Evolutionary conservation across 345 rosid species (phyloP), one percentile per base, ranked within the genome.

Genomic region (Eucalyptus urophylla): DNA sequence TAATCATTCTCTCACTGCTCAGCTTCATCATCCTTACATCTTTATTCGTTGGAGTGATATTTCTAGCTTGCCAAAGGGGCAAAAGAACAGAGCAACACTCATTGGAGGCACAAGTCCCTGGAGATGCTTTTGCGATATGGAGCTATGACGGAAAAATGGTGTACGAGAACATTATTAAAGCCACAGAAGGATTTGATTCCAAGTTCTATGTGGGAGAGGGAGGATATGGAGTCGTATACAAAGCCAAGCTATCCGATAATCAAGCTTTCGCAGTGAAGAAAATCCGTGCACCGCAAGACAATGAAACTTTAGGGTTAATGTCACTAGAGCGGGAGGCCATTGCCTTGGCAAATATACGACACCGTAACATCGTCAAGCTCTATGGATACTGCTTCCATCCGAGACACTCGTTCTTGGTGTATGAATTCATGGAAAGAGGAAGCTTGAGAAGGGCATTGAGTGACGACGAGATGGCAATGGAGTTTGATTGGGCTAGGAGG

Each of bases 81-180:
- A 86, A 76, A 56, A 89, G 51, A 31, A 4, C 14, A 86, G 33
- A 24, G 0, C 51, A 50, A 16, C 1, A 7, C 16, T 24, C 29
- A 29, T 7, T 45, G 22, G 53, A n/a, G 1, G 56, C n/a, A 1
- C 40, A 3, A 49, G 24, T 31, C 0, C 53, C 1, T 0, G 86
- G 86, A 43, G 51, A 88, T n/a, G 72, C 14, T 37, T 76, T 88
- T 58, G 49, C 88, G 3, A 80, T 90, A 54, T 88, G 86, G 88
- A 7, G 56, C 83, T 72, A 80, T 10, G 90, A 89, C 29, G 92
- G 93, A 15, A 90, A 81, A 72, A 27, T 86, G 62, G 60, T 88
- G 58, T 65, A 87, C 7, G 17, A 49, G 54, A 87, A 58, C 51
- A 92, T 92, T 29, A 60, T 88, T 2, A 53, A 54, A 16, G 88